phyloP scores from a whole-genome alignment of 768 basidiomycete genomes.

The Russula vinacea region DNA sequence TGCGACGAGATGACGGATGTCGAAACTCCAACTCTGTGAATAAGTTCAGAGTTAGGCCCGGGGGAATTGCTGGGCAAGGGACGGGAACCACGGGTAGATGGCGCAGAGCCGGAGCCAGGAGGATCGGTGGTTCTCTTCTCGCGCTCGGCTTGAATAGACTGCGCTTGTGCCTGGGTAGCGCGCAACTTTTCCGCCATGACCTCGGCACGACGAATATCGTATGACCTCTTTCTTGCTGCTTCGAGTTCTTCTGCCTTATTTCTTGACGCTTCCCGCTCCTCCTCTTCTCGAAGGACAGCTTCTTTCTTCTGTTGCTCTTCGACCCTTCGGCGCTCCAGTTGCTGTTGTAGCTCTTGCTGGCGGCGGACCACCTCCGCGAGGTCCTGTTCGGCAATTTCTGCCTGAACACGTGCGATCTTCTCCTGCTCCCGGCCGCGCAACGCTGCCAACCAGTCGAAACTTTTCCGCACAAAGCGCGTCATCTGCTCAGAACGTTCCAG shows the following conservation, averaged over 20 bases:
- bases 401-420: neutral
- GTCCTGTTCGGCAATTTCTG: constrained; percentile 16
- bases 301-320: constrained; percentile 20
- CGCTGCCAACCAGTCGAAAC: constrained; percentile 7
- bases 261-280: constrained; percentile 13
- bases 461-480: constrained; percentile 4
- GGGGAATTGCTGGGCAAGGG: neutral
- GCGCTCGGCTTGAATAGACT: constrained; percentile 17
- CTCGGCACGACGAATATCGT: constrained; percentile 17
- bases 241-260: constrained; percentile 9
- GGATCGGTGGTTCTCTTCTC: constrained; percentile 4
- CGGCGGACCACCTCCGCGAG: constrained; percentile 9
- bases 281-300: constrained; percentile 14
- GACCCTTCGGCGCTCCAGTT: constrained; percentile 16
- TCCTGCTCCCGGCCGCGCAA: constrained; percentile 15
- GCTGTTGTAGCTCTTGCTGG: constrained; percentile 13
- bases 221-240: constrained; percentile 10
- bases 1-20: neutral
- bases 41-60: neutral
- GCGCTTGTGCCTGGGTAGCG: neutral
- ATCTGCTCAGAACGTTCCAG: constrained; percentile 17
- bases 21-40: neutral
- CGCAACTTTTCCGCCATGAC: constrained; percentile 15
- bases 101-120: neutral
- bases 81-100: constrained; percentile 3